Evolutionary conservation across 176 grass and related monocot species (phyloP).

Genomic region (Cenchrus americanus): DNA sequence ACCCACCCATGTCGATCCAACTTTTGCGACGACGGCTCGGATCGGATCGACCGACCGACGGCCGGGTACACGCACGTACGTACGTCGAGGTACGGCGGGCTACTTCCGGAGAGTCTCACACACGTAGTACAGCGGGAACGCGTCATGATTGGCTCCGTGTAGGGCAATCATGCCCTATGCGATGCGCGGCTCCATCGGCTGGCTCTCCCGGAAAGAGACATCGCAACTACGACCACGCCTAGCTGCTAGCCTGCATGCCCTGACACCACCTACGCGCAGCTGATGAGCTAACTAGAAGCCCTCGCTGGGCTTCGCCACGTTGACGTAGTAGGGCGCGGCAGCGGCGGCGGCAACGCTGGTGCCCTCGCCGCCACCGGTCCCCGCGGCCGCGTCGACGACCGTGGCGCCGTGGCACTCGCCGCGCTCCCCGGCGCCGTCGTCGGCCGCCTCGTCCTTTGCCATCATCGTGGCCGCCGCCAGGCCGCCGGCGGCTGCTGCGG

Average conservation of each 20-base stretch:
- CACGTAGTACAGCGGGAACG: neutral
- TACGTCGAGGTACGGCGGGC: slow-evolving; percentile 29
- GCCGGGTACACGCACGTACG: slow-evolving; percentile 24
- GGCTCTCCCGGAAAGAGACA: slow-evolving; percentile 1
- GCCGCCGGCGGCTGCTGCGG: neutral
- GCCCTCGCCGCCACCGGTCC: too few species aligned
- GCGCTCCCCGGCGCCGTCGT: neutral
- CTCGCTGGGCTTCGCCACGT: slow-evolving; percentile 44
- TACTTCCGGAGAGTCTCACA: neutral
- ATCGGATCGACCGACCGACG: neutral
- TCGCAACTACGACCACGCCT: slow-evolving; percentile 11
- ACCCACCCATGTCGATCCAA: neutral
- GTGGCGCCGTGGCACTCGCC: slow-evolving; percentile 28
- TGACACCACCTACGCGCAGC: slow-evolving; percentile 9
- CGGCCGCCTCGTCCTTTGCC: slow-evolving; percentile 22
- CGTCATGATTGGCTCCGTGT: slow-evolving; percentile 33
- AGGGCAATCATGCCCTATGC: neutral
- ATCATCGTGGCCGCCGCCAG: neutral
- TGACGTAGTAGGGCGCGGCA: slow-evolving; percentile 42
- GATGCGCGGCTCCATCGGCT: neutral
- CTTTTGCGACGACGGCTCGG: neutral
- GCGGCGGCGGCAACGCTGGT: neutral
- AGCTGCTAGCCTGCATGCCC: neutral
- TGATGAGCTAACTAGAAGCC: slow-evolving; percentile 10
- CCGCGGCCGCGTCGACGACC: too few species aligned